These are phyloP conservation scores for Knoxdaviesia proteae DNA, from an alignment of 2,329 filamentous ascomycete genomes.

Conservation along the genomic window DNA sequence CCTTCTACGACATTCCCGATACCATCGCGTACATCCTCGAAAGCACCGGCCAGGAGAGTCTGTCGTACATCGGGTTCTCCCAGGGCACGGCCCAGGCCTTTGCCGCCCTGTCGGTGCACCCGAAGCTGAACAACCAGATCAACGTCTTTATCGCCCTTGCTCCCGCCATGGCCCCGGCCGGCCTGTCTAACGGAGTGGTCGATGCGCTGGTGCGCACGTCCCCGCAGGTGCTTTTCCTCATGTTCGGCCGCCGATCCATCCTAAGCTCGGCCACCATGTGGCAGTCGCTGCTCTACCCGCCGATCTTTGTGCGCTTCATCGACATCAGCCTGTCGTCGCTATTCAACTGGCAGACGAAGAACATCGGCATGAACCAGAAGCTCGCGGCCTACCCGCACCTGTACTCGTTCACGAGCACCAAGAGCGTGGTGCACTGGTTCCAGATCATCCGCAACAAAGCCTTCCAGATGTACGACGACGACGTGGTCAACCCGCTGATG, in stretches of 20 bases:
- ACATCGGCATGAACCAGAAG: constrained; percentile 75
- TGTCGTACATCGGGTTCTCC: constrained; percentile 94
- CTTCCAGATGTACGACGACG: constrained; percentile 98
- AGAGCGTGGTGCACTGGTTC: constrained; percentile 97
- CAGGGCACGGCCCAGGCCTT: constrained; percentile 96
- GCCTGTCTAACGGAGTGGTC: constrained; percentile 73
- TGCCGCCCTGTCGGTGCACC: constrained; percentile 79
- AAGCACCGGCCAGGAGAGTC: constrained; percentile 58
- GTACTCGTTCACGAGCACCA: constrained; percentile 92
- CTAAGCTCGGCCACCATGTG: constrained; percentile 89
- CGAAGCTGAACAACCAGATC: constrained; percentile 74
- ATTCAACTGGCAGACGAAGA: constrained; percentile 73
- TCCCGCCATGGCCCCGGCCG: constrained; percentile 88
- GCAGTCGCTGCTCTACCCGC: constrained; percentile 88
- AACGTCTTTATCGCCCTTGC: constrained; percentile 93
- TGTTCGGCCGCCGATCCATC: constrained; percentile 82
- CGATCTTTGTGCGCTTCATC: constrained; percentile 74
- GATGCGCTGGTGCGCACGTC: constrained; percentile 87
- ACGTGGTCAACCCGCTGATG: constrained; percentile 52
- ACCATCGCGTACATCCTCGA: constrained; percentile 80
- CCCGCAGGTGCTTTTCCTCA: constrained; percentile 74
- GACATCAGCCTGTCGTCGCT: constrained; percentile 64
- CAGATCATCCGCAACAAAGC: constrained; percentile 92
- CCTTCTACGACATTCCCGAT: constrained; percentile 91
- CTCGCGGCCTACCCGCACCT: constrained; percentile 88